Base-by-base conservation (phyloP, 1,139 yeast genomes). In the Debaryomycetaceae sp. region DNA sequence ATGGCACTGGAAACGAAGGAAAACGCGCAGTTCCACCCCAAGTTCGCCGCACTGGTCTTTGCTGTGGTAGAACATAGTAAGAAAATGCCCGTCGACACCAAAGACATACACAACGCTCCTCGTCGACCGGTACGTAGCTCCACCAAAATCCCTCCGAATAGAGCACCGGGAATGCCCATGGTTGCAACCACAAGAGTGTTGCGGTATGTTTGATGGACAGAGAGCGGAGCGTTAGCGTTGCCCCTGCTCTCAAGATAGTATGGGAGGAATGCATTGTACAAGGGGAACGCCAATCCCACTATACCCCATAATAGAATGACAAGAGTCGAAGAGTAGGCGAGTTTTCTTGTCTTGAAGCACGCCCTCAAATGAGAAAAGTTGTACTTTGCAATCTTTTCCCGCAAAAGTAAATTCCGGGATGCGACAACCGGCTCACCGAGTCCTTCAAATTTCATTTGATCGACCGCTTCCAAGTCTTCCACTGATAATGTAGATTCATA, bases 11-110 rank as follows among this genome's bases (percentile, higher is more conserved):
- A 59, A 26, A 49, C 47, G 34, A 62, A 58, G 31, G 58, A 55
- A 40, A 62, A 62, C 15, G 53, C 55, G 37, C 68, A 62, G 36
- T 57, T 62, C 66, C 65, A 62, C n/a, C 58, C 68, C 39, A 62
- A 47, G 35, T 55, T 46, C 13, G 62, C 56, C 36, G 60, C 51
- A 24, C 61, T 41, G 5, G 58, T 47, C 28, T 49, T 59, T 11
- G 69, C 64, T 4, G 68, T 62, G 11, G 68, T 62, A 12, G 66
- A 57, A 15, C 54, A 55, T 36, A 60, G 60, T 25, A 62, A 45
- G 25, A 62, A 47, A 4, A 61, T 51, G 2, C 68, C 69, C 0
- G 68, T 62, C 32, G 58, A 39, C 4, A 59, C 23, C 22, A 58
- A 43, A 3, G 67, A 55, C 4, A 40, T 41, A 15, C 41, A 44